Evolutionary conservation across 2,329 filamentous ascomycete species (phyloP), one percentile per base, ranked within the genome.

Genomic region (Parafenestella ontariensis): DNA sequence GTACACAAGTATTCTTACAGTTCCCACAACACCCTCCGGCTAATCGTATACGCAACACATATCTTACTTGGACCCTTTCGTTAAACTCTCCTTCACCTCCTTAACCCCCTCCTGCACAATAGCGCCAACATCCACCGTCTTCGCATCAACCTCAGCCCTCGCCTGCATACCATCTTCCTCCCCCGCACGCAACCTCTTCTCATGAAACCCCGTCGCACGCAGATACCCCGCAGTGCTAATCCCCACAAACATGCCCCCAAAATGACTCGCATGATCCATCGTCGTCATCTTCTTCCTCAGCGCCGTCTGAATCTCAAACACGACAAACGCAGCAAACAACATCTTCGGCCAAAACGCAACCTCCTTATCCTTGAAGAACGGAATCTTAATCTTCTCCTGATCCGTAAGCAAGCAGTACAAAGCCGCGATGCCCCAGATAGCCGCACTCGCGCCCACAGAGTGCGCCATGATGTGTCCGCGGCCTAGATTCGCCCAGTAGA

Each of bases 181-280:
- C 5, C 10, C 24, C 2, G 24, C 15, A 8, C 24, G 42, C 17
- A 44, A 24, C 52, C 47, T 59, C 52, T 54, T 54, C 50, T 65
- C 60, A 41, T 65, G 52, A 15, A 58, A 71, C 3, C 70, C 71
- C 7, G 52, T 66, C 2, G 54, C 64, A 15, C 64, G 52, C 60
- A 74, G n/a, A 40, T 64, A 70, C 2, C 66, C 68, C 17, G 69
- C 74, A 0, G 65, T 65, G 5, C 46, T 46, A 1, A 67, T 56
- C 0, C 74, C 74, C 0, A 67, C 64, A 4, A 61, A 13, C 52
- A 73, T 67, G 9, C 74, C 74, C 0, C 72, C 73, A 55, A 76
- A 69, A 68, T 76, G 74, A 56, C 69, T 71, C 1, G 70, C 71
- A 62, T 76, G 71, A 37, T 76, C 74, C 61, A 70, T 63, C 0